phyloP scores from a whole-genome alignment of 2,329 filamentous ascomycete genomes.

The Arachnomyces sp. region DNA sequence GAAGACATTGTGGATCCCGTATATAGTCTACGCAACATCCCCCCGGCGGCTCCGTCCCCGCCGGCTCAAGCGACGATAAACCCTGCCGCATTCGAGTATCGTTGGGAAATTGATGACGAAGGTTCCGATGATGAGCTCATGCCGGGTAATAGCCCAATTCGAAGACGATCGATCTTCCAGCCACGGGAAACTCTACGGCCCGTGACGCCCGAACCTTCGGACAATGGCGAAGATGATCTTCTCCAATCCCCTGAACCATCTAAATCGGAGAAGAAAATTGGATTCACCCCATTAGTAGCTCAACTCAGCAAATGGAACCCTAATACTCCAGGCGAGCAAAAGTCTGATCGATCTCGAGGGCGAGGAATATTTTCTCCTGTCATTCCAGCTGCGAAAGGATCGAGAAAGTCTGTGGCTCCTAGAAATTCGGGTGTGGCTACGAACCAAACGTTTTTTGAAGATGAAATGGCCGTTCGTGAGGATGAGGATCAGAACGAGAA shows the following conservation, averaged over 20 bases:
- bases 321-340: slow-evolving; percentile 44
- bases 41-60: slow-evolving; percentile 17
- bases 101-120: slow-evolving; percentile 14
- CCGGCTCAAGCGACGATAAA: slow-evolving; percentile 8
- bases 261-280: slow-evolving; percentile 28
- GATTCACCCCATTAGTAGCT: slow-evolving; percentile 58
- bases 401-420: slow-evolving; percentile 13
- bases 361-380: slow-evolving; percentile 28
- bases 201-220: neutral
- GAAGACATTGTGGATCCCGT: slow-evolving; percentile 12
- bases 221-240: slow-evolving; percentile 5
- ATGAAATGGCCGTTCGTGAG: slow-evolving; percentile 47
- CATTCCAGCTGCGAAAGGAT: too few relatives aligned
- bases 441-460: slow-evolving; percentile 52
- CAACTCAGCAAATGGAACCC: slow-evolving; percentile 58
- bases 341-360: slow-evolving; percentile 20
- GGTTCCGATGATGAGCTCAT: slow-evolving; percentile 23
- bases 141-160: slow-evolving; percentile 11
- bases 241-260: slow-evolving; percentile 9
- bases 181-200: slow-evolving; percentile 2
- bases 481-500: slow-evolving; percentile 30
- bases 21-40: slow-evolving; percentile 8
- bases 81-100: slow-evolving; percentile 10
- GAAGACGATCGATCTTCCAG: neutral
- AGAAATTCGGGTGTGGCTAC: slow-evolving; percentile 28